Conservation (phyloP, 345 rosid genomes). For the Salix brachista region DNA sequence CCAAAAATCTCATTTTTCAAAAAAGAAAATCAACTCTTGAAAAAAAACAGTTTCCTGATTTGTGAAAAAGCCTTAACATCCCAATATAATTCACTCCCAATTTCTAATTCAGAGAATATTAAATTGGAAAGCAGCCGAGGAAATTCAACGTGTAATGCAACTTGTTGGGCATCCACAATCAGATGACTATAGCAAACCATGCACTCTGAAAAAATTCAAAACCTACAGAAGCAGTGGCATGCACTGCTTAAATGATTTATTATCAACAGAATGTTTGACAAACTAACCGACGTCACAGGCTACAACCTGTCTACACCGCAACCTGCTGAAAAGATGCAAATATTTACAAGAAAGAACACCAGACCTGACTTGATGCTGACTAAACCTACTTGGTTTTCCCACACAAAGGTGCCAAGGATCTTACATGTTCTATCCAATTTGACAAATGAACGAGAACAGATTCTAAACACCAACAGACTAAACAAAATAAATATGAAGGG, state of each 20-base stretch:
- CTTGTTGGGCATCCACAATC: background rate
- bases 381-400: constrained; percentile 25
- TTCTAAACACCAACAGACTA: constrained; percentile 18
- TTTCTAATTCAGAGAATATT: no score
- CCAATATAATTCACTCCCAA: background rate
- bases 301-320: constrained; percentile 30
- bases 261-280: constrained; percentile 38
- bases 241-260: constrained; percentile 22
- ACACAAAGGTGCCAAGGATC: background rate
- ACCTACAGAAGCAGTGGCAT: background rate
- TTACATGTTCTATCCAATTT: constrained; percentile 6
- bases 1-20: no score
- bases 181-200: background rate
- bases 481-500: constrained; percentile 10
- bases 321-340: constrained; percentile 17
- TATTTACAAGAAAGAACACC: constrained; percentile 43
- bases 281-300: constrained; percentile 27
- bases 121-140: background rate
- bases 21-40: background rate
- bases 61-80: background rate
- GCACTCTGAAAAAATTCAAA: background rate
- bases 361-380: constrained; percentile 29
- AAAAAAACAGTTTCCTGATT: background rate
- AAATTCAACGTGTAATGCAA: background rate
- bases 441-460: constrained; percentile 20